Conservation (phyloP, 2,329 filamentous ascomycete genomes). For the Penicillium hordei region DNA sequence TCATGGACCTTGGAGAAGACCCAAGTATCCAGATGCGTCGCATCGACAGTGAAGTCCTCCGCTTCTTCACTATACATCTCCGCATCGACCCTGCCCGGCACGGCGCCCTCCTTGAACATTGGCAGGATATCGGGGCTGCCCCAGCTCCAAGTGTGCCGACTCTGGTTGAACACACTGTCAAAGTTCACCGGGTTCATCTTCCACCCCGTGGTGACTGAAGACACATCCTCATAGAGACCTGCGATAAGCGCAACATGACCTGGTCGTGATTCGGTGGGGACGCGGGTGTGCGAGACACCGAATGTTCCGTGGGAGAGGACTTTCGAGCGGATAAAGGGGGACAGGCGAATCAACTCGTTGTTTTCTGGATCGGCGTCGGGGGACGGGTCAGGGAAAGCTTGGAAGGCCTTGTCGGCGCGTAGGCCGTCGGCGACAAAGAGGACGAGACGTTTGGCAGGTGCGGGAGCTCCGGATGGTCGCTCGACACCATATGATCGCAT, state of each 20-base stretch:
- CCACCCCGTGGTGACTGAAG: slow-evolving; percentile 95
- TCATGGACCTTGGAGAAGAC: slow-evolving; percentile 92
- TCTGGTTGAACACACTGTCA: slow-evolving; percentile 97
- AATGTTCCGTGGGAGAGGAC: slow-evolving; percentile 90
- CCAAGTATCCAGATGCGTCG: slow-evolving; percentile 81
- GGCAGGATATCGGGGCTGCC: slow-evolving; percentile 94
- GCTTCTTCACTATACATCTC: slow-evolving; percentile 78
- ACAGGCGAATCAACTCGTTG: slow-evolving; percentile 68
- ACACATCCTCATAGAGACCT: slow-evolving; percentile 96
- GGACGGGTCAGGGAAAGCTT: slow-evolving; percentile 86
- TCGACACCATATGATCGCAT: slow-evolving; percentile 81
- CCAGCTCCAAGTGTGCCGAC: slow-evolving; percentile 98
- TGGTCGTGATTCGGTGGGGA: slow-evolving; percentile 93
- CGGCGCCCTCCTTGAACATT: slow-evolving; percentile 95
- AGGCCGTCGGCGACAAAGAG: slow-evolving; percentile 97
- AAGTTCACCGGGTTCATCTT: slow-evolving; percentile 98
- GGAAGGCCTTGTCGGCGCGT: slow-evolving; percentile 96
- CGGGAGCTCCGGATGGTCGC: slow-evolving; percentile 56
- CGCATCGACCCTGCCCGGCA: slow-evolving; percentile 82
- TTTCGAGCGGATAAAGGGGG: slow-evolving; percentile 86
- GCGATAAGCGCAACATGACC: slow-evolving; percentile 97
- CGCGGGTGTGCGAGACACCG: slow-evolving; percentile 92
- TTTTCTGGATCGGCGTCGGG: slow-evolving; percentile 42
- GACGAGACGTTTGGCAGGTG: slow-evolving; percentile 86
- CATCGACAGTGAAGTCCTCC: slow-evolving; percentile 86